Percentiles rank a stretch among this genome's conserved stretches.
These are phyloP conservation scores for Podaxis carcinomalis DNA, from an alignment of 768 basidiomycete genomes.

Conservation along the genomic window DNA sequence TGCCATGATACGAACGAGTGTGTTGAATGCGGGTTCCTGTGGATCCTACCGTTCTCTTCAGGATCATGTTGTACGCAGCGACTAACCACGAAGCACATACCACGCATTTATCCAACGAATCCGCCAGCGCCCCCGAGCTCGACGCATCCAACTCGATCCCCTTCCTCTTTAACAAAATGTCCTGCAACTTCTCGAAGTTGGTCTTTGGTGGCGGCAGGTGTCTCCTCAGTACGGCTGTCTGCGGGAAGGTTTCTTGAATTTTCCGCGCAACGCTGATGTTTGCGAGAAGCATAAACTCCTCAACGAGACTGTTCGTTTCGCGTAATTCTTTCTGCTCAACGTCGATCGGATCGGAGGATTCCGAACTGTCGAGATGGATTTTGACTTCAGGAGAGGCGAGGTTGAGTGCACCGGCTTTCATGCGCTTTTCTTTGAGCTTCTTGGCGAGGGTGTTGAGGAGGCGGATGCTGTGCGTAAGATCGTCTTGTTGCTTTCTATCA, in stretches of 20 bases:
- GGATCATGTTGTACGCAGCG: background rate
- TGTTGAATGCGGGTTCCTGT: conserved; percentile 87
- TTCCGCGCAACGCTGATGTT: conserved; percentile 91
- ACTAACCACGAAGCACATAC: conserved; percentile 40
- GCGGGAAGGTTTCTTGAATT: conserved; percentile 93
- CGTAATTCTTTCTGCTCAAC: conserved; percentile 91
- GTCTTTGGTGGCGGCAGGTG: conserved; percentile 88
- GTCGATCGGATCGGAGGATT: conserved; percentile 93
- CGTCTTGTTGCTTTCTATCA: conserved; percentile 70
- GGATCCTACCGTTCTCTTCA: conserved; percentile 53
- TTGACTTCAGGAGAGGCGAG: conserved; percentile 98
- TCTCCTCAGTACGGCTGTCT: conserved; percentile 89
- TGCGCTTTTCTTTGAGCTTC: conserved; percentile 80
- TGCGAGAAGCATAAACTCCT: conserved; percentile 98
- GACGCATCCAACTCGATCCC: conserved; percentile 85
- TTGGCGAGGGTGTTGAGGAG: conserved; percentile 83
- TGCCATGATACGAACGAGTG: conserved; percentile 97
- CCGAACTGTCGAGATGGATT: conserved; percentile 89
- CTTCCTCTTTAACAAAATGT: conserved; percentile 83
- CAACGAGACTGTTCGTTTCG: conserved; percentile 95
- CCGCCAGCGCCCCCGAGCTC: conserved; percentile 84
- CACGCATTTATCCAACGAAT: conserved; percentile 82
- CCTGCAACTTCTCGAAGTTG: conserved; percentile 95
- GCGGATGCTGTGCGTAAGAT: conserved; percentile 80
- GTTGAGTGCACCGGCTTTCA: conserved; percentile 96